Conservation (phyloP, 495 filamentous ascomycete species). For the Aspergillus saccharolyticus region DNA sequence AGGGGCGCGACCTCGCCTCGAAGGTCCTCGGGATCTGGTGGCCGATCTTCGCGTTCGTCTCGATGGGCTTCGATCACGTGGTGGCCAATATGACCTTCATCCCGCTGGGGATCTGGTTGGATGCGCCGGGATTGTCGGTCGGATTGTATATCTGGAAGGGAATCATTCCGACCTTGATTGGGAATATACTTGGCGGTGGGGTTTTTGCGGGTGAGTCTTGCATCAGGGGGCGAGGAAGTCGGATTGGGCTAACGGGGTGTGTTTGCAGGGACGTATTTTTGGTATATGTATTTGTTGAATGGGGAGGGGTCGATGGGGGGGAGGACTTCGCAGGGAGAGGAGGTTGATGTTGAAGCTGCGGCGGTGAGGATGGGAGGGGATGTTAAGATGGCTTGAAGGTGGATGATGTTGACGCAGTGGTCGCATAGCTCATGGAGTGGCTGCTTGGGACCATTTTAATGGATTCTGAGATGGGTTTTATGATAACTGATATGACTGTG, state of each 20-base stretch:
- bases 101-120: conserved; percentile 51
- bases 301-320: conserved; percentile 9
- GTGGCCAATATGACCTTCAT: conserved; percentile 65
- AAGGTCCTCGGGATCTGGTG: conserved; percentile 62
- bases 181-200: conserved; percentile 54
- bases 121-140: conserved; percentile 44
- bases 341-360: no score
- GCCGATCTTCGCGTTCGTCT: conserved; percentile 57
- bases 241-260: not conserved
- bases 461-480: no score
- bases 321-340: no score
- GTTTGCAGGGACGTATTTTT: conserved; percentile 42
- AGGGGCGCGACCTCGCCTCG: conserved; percentile 49
- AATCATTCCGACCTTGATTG: conserved; percentile 53
- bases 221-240: not conserved
- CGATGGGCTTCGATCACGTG: conserved; percentile 56
- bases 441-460: no score
- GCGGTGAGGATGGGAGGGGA: no score
- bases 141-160: conserved; percentile 61
- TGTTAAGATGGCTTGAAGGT: no score
- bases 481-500: no score
- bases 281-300: conserved; percentile 45
- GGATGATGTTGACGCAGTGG: no score
- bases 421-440: no score
- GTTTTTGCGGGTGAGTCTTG: conserved; percentile 39